Evolutionary conservation across 116 monocot genomes (phyloP), one percentile per base, ranked within the genome.

Genomic region (Trichopus zeylanicus): DNA sequence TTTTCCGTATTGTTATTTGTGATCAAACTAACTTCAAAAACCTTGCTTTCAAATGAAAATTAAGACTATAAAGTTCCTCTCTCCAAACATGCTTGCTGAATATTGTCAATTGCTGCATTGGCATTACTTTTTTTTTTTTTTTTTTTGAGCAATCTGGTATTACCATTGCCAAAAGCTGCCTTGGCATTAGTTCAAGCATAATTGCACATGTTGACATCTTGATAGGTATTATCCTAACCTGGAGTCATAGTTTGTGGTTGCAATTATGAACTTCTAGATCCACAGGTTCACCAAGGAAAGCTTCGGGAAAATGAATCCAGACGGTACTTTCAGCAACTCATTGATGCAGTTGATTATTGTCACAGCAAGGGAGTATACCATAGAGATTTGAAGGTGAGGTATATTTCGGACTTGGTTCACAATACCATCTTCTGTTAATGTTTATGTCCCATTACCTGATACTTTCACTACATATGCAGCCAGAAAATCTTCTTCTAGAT

Each of bases 401-500:
- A 29, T 46, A 53, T 56, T 54, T 19, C n/a, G 46, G 27, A 10
- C 27, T 73, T 61, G 11, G 21, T 6, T 61, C 29, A 21, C n/a
- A n/a, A n/a, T n/a, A n/a, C n/a, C n/a, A n/a, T n/a, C n/a, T n/a
- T n/a, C n/a, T n/a, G n/a, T n/a, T 33, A 28, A 62, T 28, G 15
- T 22, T 56, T 7, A 22, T 69, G 2, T 31, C 61, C 56, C 20
- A 37, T 21, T 31, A 62, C 34, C 63, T 56, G 9, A 63, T 62
- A 10, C 16, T 42, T 73, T 46, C 34, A 10, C 64, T 61, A n/a
- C 33, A 47, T 75, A 26, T 79, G 46, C 70, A 91, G 91, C 91
- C 87, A 55, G 91, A 91, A 70, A 91, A 91, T 67, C 83, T 91
- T 62, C 91, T 91, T 68, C 83, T 91, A 57, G 87, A 91, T 72